phyloP scores from a whole-genome alignment of 495 filamentous ascomycete species.

The Hypoxylon subgilvum region DNA sequence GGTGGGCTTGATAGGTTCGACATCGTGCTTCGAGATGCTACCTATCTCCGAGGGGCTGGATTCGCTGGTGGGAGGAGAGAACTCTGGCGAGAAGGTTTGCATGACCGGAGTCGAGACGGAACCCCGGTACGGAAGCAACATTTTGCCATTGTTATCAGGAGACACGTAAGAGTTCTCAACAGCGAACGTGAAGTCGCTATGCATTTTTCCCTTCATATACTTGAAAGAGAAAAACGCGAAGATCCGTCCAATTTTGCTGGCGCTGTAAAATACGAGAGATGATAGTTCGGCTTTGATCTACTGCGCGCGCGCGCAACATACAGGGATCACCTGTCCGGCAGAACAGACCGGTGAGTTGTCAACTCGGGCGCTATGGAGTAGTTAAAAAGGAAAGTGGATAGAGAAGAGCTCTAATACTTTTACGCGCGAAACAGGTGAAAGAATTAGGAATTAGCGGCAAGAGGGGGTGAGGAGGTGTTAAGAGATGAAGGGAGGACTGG shows the following conservation, averaged over 20 bases:
- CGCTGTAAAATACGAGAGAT: not conserved
- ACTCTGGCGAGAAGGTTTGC: conserved; percentile 30
- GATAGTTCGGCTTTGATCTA: not conserved
- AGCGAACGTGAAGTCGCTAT: conserved; percentile 29
- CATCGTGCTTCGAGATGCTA: conserved; percentile 25
- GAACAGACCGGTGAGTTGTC: not conserved
- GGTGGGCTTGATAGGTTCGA: conserved; percentile 26
- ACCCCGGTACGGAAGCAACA: conserved; percentile 24
- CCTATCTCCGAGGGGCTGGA: conserved; percentile 22
- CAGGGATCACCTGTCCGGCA: not conserved
- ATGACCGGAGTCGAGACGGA: conserved; percentile 22
- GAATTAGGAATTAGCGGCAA: not conserved
- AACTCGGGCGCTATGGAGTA: not conserved
- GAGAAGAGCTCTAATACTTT: not conserved
- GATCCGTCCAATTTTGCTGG: not conserved
- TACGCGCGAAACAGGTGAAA: not conserved
- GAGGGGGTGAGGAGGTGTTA: too few relatives aligned
- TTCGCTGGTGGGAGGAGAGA: conserved; percentile 31
- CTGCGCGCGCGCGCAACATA: too few relatives aligned
- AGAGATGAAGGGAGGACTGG: not conserved
- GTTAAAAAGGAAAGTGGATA: not conserved
- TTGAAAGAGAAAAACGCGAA: not conserved
- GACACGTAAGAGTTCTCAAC: conserved; percentile 17
- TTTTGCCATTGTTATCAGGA: conserved; percentile 17
- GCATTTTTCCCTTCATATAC: conserved; percentile 19